phyloP scores from a whole-genome alignment of 2,329 filamentous ascomycete genomes.

The Amesomyces nigricolor region DNA sequence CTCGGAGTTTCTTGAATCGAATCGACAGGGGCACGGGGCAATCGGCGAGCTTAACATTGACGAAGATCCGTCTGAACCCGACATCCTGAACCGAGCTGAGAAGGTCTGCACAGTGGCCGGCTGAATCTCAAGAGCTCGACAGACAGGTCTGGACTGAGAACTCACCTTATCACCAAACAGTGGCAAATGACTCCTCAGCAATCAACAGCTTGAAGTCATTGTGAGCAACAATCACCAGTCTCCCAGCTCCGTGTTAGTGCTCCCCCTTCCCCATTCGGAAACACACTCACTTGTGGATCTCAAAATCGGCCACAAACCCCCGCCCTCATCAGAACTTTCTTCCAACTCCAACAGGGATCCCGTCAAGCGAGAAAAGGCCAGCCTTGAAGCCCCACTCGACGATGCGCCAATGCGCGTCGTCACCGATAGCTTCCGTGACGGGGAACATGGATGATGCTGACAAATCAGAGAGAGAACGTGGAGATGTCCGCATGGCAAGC shows the following conservation, averaged over 20 bases:
- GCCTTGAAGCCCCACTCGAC: conserved; percentile 1
- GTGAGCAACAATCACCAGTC: no score
- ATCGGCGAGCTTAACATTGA: no score
- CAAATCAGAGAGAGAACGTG: conserved; percentile 11
- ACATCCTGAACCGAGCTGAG: conserved; percentile 10
- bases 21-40: no score
- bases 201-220: background rate
- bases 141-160: background rate
- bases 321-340: background rate
- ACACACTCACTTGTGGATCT: background rate
- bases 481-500: conserved; percentile 3
- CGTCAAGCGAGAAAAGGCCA: conserved; percentile 1
- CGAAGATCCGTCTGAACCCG: no score
- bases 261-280: no score
- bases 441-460: conserved; percentile 16
- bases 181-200: background rate
- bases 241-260: no score
- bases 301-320: no score
- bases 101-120: conserved; percentile 5
- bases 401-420: conserved; percentile 20
- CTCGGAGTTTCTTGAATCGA: no score
- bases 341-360: background rate
- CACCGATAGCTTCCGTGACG: conserved; percentile 22
- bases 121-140: background rate
- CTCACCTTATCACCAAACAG: conserved; percentile 11